Evolutionary conservation across 192 early-diverging fungal genomes (phyloP), one percentile per base, ranked within the genome.

Genomic region (Gonapodya sp.): DNA sequence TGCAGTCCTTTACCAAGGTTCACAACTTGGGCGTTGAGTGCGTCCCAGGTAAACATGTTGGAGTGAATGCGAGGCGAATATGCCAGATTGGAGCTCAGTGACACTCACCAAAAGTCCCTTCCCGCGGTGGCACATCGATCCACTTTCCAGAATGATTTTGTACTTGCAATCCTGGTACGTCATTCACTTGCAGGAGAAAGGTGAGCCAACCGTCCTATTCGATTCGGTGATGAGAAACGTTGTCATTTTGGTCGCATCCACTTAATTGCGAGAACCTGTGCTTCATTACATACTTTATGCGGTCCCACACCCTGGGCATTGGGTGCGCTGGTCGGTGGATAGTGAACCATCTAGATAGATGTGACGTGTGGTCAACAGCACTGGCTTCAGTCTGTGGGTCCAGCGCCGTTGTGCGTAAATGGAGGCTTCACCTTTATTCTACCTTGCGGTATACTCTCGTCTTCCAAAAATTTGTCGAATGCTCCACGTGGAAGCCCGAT

Each of bases 51-150:
- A n/a, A n/a, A n/a, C n/a, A n/a, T n/a, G n/a, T n/a, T n/a, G n/a
- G n/a, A n/a, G n/a, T n/a, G n/a, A n/a, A n/a, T n/a, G n/a, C n/a
- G n/a, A n/a, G n/a, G n/a, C n/a, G n/a, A n/a, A n/a, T n/a, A n/a
- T n/a, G n/a, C n/a, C n/a, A n/a, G n/a, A n/a, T n/a, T n/a, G n/a
- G n/a, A n/a, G n/a, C n/a, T n/a, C n/a, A n/a, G n/a, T 8, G 24
- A 64, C 46, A 64, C 46, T 8, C 46, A 64, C 46, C 46, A 24
- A 16, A 64, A 24, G 46, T 64, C 24, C 46, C 46, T 8, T 64
- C 46, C 46, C 46, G 46, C 8, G 46, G 46, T 64, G 75, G 75
- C 2, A 77, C 75, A 33, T 77, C 75, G 75, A 77, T 31, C 75
- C 75, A 77, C 31, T 77, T 34, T 16, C 75, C 75, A 8, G 75